phyloP scores from a whole-genome alignment of 2,329 filamentous ascomycete genomes.

The Sporothrix dimorphospora region DNA sequence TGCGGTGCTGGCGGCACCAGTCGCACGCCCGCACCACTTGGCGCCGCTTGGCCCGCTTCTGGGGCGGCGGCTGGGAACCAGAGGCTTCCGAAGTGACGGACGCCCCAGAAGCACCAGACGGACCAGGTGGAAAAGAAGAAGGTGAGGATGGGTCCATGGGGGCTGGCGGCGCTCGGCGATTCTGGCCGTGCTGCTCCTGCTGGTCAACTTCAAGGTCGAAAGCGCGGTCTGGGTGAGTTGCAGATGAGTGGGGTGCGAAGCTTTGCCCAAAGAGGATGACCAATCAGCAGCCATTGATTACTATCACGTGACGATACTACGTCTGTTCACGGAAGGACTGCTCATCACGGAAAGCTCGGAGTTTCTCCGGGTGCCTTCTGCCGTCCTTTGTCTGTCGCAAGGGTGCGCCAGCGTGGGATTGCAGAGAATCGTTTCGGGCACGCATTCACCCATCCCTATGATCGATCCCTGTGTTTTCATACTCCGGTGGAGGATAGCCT shows the following conservation, averaged over 20 bases:
- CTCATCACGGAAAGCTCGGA: not conserved
- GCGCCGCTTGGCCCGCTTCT: conserved; percentile 27
- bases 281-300: not conserved
- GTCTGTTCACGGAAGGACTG: not conserved
- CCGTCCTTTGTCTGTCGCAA: not conserved
- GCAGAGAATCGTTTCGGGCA: not conserved
- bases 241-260: not conserved
- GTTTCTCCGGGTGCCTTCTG: not conserved
- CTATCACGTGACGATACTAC: not conserved
- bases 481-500: not conserved
- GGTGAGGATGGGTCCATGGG: conserved; percentile 4
- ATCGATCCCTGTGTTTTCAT: not conserved
- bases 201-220: not conserved
- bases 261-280: not conserved
- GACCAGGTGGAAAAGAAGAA: not conserved
- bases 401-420: not conserved
- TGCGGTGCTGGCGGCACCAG: conserved; percentile 47
- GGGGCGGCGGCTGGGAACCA: not conserved
- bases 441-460: not conserved
- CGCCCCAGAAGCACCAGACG: not conserved
- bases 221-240: not conserved
- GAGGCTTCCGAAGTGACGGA: not conserved
- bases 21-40: conserved; percentile 43
- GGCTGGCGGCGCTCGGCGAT: not conserved
- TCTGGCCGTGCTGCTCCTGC: not conserved